Percentiles rank a stretch among this genome's conserved stretches.
These are phyloP conservation scores for Monosporascus sp. DNA, from an alignment of 2,329 filamentous ascomycete species.

Conservation along the genomic window DNA sequence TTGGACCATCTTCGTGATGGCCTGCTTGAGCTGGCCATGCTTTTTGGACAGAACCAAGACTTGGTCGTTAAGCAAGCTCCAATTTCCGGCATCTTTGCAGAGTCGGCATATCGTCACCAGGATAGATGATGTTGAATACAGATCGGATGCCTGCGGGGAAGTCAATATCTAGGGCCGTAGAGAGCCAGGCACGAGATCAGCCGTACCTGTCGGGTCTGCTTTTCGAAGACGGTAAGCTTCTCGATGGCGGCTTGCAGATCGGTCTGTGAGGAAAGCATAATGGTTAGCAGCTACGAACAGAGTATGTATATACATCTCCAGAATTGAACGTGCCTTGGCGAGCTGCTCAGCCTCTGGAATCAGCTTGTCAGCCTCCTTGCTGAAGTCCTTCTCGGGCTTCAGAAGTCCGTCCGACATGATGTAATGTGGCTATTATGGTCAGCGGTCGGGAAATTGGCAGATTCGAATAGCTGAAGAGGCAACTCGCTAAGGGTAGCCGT, in stretches of 20 bases:
- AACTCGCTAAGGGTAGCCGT: background rate
- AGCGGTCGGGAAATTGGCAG: background rate
- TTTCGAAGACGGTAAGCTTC: conserved; percentile 87
- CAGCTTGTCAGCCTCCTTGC: conserved; percentile 88
- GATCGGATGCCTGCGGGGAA: conserved; percentile 74
- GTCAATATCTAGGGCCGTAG: conserved; percentile 14
- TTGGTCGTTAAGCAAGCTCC: conserved; percentile 94
- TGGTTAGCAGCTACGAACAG: conserved; percentile 2
- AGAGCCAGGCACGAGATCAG: conserved; percentile 17
- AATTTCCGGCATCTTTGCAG: conserved; percentile 89
- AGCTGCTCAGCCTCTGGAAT: conserved; percentile 87
- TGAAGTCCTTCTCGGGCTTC: conserved; percentile 98
- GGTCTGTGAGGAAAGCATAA: conserved; percentile 38
- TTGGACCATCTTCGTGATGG: conserved; percentile 98
- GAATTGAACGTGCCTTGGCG: conserved; percentile 59
- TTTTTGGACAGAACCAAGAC: conserved; percentile 96
- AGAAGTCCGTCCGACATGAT: conserved; percentile 76
- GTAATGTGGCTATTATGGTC: conserved; percentile 8
- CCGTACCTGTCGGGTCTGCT: conserved; percentile 89
- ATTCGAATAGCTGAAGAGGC: background rate
- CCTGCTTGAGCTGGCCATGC: conserved; percentile 98
- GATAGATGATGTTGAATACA: conserved; percentile 87
- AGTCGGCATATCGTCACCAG: conserved; percentile 86
- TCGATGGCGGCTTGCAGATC: conserved; percentile 86
- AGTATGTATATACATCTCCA: conserved; percentile 8